These are phyloP conservation scores for Paulownia fortunei DNA, from an alignment of 257 asterid genomes.

Conservation along the genomic window DNA sequence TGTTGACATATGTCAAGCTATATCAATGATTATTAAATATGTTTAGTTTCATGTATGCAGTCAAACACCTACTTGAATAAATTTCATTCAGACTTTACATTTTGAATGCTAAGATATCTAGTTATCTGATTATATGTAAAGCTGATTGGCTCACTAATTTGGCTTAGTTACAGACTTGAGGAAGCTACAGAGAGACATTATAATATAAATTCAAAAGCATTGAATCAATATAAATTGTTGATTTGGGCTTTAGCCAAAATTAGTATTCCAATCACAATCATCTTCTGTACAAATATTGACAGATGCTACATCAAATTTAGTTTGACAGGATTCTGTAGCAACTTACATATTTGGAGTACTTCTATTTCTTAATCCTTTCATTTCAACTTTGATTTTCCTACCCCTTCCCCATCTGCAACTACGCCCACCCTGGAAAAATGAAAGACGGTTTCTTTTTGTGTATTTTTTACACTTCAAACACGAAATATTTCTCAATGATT, in stretches of 20 bases:
- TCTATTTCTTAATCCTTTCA: no score
- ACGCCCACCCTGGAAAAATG: background rate
- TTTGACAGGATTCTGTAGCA: background rate
- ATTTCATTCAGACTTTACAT: background rate
- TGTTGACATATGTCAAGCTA: background rate
- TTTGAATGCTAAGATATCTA: conserved; percentile 4
- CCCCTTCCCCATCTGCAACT: background rate
- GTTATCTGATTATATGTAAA: background rate
- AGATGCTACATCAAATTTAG: no score
- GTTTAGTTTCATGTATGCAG: background rate
- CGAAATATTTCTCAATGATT: background rate
- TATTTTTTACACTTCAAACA: no score
- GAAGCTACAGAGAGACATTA: background rate
- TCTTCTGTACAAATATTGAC: background rate
- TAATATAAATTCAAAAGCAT: background rate
- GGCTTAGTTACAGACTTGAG: background rate
- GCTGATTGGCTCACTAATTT: background rate
- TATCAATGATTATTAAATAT: background rate
- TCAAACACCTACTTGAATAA: background rate
- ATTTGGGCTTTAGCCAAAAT: background rate
- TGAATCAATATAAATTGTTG: background rate
- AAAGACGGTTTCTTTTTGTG: background rate
- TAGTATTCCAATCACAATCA: background rate
- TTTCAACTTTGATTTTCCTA: background rate
- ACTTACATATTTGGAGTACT: background rate